phyloP scores from a whole-genome alignment of 1,284 basidiomycete genomes.

The Puccinia novopanici region DNA sequence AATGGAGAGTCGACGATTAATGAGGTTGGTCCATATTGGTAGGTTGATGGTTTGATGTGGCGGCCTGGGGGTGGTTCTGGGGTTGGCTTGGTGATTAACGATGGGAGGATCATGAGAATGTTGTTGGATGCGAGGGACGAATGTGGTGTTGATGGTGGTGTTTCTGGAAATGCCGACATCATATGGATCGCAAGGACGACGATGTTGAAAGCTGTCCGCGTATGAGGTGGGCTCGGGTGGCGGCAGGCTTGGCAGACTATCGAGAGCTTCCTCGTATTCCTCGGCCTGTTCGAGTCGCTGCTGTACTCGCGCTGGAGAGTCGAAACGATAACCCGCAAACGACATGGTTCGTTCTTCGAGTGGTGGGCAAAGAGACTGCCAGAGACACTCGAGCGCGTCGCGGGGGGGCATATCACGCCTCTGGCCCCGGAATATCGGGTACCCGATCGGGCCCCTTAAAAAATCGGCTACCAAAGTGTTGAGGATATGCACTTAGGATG shows the following conservation, averaged over 20 bases:
- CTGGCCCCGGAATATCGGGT: neutral
- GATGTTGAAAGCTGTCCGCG: neutral
- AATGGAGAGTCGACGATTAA: slow-evolving; percentile 26
- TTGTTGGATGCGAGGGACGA: neutral
- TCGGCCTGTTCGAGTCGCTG: slow-evolving; percentile 4
- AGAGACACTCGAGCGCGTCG: neutral
- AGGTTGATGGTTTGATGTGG: slow-evolving; percentile 5
- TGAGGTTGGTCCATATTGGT: slow-evolving; percentile 23
- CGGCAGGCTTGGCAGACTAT: slow-evolving; percentile 29
- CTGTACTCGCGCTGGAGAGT: neutral
- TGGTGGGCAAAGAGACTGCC: neutral
- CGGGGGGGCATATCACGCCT: neutral
- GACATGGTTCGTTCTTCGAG: neutral
- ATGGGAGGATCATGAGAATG: neutral
- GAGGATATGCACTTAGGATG: too few relatives aligned
- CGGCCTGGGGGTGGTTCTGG: slow-evolving; percentile 1
- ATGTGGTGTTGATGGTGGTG: slow-evolving; percentile 17
- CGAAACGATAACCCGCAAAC: neutral
- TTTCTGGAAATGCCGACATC: slow-evolving; percentile 35
- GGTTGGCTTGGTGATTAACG: neutral
- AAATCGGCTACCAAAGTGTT: too few relatives aligned
- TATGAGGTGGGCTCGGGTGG: slow-evolving; percentile 18
- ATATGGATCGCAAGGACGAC: slow-evolving; percentile 25
- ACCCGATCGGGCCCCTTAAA: too few relatives aligned
- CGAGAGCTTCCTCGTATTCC: slow-evolving; percentile 20